Base-by-base conservation (phyloP, 2,329 filamentous ascomycete species). In the Whalleya microplaca region DNA sequence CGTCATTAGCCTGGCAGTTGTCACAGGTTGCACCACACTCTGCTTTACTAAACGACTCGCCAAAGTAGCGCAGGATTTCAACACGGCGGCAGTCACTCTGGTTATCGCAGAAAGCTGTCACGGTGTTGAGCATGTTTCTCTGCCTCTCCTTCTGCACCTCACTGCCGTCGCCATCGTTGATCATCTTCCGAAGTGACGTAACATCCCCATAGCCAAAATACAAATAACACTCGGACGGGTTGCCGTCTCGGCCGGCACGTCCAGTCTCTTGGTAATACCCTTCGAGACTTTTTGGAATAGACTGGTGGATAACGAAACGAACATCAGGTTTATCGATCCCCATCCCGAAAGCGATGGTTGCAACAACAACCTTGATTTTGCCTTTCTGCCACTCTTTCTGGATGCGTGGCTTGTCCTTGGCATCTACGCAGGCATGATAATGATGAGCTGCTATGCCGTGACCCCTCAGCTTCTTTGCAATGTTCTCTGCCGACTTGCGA, bases 261-360 rank as follows among this genome's bases (percentile, higher is more conserved):
- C 95, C 95, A 44, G 95, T 99, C 73, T 99, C 95, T 71, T 99
- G 95, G 69, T 99, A 99, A 73, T 99, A 99, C 0, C 95, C 95
- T 75, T 99, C 95, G 51, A 99, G 78, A 66, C 92, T 97, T 74
- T 99, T 98, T 1, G 95, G 95, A 5, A 99, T 81, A 43, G 87
- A 90, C 67, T 96, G 89, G 70, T 99, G 96, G 41, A 99, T 91
- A 32, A 99, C 95, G 71, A 96, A 99, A 23, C 95, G 90, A 46
- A 99, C 95, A 71, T 99, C 90, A 0, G 93, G 85, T 73, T 99
- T 99, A 78, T 99, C 95, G 63, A 99, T 99, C n/a, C 95, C 95
- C 95, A 99, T 99, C 6, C 95, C 95, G 71, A 99, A 99, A 21
- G 95, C 95, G 72, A 99, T 98, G 0, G 95, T 99, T 19, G 95